Conservation (phyloP, 257 asterid genomes). For the Thymus mandschuricus region DNA sequence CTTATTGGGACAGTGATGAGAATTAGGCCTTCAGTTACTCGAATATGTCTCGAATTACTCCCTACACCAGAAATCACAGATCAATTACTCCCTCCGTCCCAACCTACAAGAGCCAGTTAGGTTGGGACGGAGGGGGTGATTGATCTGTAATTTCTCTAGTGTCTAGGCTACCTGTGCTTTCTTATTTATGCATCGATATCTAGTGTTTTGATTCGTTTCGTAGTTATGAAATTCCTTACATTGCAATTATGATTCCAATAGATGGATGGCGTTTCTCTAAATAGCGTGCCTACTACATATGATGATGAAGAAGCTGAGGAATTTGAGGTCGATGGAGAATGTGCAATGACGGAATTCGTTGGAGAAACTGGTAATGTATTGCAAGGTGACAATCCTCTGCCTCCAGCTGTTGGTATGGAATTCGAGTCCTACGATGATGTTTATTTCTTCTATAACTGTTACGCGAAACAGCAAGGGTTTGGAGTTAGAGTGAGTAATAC, state of each 20-base stretch:
- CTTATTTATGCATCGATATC: not conserved
- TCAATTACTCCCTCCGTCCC: not conserved
- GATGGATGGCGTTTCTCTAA: conserved; percentile 49
- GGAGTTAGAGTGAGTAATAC: conserved; percentile 73
- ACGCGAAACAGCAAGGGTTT: conserved; percentile 68
- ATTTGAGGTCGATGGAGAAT: conserved; percentile 53
- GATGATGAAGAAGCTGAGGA: conserved; percentile 56
- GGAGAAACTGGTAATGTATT: conserved; percentile 48
- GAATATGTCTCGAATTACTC: not conserved
- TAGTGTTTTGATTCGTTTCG: not conserved
- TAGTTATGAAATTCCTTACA: not conserved
- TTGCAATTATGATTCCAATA: conserved; percentile 2
- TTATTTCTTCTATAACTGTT: conserved; percentile 62
- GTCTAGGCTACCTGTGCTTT: not conserved
- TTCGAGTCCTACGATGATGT: conserved; percentile 68
- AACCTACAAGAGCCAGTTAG: not conserved
- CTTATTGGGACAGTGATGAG: not conserved
- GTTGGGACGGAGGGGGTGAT: not conserved
- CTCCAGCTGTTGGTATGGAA: conserved; percentile 67
- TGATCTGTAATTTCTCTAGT: not conserved
- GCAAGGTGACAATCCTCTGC: conserved; percentile 58
- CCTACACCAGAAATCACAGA: too few relatives aligned
- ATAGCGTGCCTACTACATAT: conserved; percentile 44
- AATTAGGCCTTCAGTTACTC: not conserved
- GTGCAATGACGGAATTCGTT: conserved; percentile 55